Evolutionary conservation across 2,329 filamentous ascomycete species (phyloP).

Genomic region (Hortaea sp.): DNA sequence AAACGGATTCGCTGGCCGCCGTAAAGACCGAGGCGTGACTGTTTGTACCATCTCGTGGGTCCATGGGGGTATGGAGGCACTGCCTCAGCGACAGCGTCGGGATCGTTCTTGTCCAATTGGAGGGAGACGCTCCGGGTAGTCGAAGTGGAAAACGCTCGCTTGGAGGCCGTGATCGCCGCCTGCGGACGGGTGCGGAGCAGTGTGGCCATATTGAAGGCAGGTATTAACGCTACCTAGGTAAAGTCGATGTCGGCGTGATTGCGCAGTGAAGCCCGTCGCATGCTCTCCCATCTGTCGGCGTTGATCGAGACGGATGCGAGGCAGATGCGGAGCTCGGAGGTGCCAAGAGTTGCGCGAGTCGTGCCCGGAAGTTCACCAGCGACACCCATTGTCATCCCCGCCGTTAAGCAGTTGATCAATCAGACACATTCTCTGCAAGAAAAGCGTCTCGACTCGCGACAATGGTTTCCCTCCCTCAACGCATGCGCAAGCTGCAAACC

Average conservation of each 20-base stretch:
- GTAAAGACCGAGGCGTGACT: constrained; percentile 51
- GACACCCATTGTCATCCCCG: background rate
- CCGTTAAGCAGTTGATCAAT: background rate
- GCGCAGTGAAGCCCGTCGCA: background rate
- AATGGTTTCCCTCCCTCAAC: constrained; percentile 52
- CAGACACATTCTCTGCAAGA: background rate
- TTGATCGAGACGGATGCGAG: background rate
- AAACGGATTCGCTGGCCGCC: constrained; percentile 61
- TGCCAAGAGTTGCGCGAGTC: background rate
- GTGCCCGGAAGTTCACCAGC: background rate
- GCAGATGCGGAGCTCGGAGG: background rate
- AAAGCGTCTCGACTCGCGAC: constrained; percentile 5
- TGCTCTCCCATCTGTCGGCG: background rate
- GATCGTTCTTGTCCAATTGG: constrained; percentile 23
- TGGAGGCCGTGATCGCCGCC: constrained; percentile 4
- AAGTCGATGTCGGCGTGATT: too few relatives aligned
- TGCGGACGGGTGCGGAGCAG: constrained; percentile 15
- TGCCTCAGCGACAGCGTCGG: constrained; percentile 20
- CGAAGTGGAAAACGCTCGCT: constrained; percentile 24
- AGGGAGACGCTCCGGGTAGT: constrained; percentile 13
- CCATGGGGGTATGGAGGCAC: constrained; percentile 60
- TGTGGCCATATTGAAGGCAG: constrained; percentile 11
- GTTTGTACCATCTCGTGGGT: constrained; percentile 61
- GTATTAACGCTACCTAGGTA: too few relatives aligned
- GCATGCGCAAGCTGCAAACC: constrained; percentile 63